Base-by-base conservation (phyloP, 2,329 filamentous ascomycete genomes). In the Aureobasidium mangrovei region DNA sequence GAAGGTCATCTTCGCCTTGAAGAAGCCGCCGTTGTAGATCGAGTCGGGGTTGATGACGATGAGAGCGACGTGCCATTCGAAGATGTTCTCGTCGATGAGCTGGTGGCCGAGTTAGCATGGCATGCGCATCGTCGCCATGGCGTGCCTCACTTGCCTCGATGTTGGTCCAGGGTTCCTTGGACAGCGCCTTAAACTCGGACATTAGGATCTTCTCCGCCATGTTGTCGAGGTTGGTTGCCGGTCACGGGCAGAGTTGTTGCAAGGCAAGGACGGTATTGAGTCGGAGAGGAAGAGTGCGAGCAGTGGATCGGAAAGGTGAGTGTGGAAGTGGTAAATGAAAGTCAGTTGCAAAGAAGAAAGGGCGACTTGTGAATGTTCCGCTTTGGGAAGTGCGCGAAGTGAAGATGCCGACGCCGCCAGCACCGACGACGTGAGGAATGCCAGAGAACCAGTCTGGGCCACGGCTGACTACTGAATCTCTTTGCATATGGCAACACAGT, bases 11-110 rank as follows among this genome's bases (percentile, higher is more conserved):
- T 86, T 83, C 53, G 88, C 88, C 77, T 87, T 91, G 70, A 96
- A 89, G 70, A 95, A 98, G 60, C 87, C 93, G 57, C 91, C 91
- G 64, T 95, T 85, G 76, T 94, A 97, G 60, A 86, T 78, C 59
- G 90, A 95, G 63, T 95, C 91, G 0, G 88, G 82, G 70, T 97
- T 97, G 64, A 96, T 81, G 36, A 96, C 88, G 74, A 95, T 91
- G 56, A 98, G 81, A 3, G 86, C 91, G 45, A 97, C 76, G 57
- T 82, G 83, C 91, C 93, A 97, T 60, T 83, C 80, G 66, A 94
- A 85, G 58, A 97, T 82, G 67, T 93, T 89, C n/a, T 84, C 79
- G 63, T 90, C 81, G 60, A 89, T 80, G 35, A 90, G 77, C 81
- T 93, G 29, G 4, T 35, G 5, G 24, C 32, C 27, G 28, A 31